A percentile compares a stretch with the other conserved stretches of the same genome.
Conservation (phyloP, 1,139 yeast genomes). For the Candida tetrigidarum region DNA sequence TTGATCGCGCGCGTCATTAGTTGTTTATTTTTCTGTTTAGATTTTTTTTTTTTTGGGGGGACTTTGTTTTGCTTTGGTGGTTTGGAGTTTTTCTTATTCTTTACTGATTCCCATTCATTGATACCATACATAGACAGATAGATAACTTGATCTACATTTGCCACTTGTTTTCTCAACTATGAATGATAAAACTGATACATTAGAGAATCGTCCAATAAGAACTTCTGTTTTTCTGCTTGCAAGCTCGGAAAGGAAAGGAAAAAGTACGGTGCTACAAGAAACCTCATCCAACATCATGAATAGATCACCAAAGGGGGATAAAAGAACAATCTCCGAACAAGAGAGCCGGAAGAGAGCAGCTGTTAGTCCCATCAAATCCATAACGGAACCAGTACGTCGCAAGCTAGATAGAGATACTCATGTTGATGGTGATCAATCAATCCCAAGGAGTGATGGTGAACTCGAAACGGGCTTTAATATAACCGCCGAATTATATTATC, state of each 20-base stretch:
- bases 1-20: not conserved
- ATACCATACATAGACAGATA: too few species aligned
- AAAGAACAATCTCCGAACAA: not conserved
- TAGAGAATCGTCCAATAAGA: not conserved
- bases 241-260: not conserved
- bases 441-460: not conserved
- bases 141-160: too few species aligned
- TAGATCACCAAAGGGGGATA: conserved; percentile 2
- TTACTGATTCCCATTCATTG: not conserved
- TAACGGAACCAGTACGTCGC: conserved; percentile 7
- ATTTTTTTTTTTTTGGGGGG: not conserved
- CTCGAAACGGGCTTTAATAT: conserved; percentile 1
- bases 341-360: conserved; percentile 9
- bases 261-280: conserved; percentile 14
- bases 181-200: not conserved
- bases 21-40: not conserved
- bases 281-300: conserved; percentile 10
- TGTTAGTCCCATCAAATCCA: conserved; percentile 9
- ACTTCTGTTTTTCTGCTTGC: not conserved
- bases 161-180: not conserved
- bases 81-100: not conserved
- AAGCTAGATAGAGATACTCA: conserved; percentile 1
- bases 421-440: not conserved
- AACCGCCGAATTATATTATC: conserved; percentile 19
- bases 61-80: not conserved